Evolutionary conservation across 306 rosid species (phyloP).

Genomic region (Acacia melanoxylon): DNA sequence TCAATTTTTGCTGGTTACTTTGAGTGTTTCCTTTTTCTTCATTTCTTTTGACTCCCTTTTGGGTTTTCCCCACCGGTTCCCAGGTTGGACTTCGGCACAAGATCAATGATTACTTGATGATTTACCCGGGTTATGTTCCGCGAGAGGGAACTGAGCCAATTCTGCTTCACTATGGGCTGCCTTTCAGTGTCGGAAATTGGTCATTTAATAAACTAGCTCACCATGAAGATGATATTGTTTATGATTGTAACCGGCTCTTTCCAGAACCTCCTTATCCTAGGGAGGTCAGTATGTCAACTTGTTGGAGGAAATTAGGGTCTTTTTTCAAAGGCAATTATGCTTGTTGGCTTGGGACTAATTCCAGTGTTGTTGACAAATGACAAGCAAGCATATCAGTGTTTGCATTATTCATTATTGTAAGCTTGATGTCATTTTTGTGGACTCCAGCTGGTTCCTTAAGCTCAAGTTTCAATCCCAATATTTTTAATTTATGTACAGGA

Average conservation of each 20-base stretch:
- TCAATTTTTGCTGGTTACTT: conserved; percentile 17
- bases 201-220: conserved; percentile 80
- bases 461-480: conserved; percentile 1
- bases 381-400: conserved; percentile 4
- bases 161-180: conserved; percentile 95
- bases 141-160: conserved; percentile 78
- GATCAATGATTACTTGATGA: conserved; percentile 94
- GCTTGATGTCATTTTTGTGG: conserved; percentile 8
- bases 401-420: conserved; percentile 18
- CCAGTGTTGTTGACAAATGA: not conserved
- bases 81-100: conserved; percentile 95
- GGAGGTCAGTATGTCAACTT: conserved; percentile 57
- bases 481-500: conserved; percentile 8
- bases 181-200: conserved; percentile 90
- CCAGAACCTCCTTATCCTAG: conserved; percentile 97
- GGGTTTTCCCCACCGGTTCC: conserved; percentile 27
- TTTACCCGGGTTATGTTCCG: conserved; percentile 92
- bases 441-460: not conserved
- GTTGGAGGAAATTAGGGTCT: not conserved
- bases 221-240: conserved; percentile 82
- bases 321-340: not conserved
- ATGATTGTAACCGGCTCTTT: conserved; percentile 75
- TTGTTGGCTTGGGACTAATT: not conserved
- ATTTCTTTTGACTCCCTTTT: not conserved
- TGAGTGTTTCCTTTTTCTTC: conserved; percentile 24